Conservation (phyloP, 257 asterid genomes). For the Voacanga thouarsii region DNA sequence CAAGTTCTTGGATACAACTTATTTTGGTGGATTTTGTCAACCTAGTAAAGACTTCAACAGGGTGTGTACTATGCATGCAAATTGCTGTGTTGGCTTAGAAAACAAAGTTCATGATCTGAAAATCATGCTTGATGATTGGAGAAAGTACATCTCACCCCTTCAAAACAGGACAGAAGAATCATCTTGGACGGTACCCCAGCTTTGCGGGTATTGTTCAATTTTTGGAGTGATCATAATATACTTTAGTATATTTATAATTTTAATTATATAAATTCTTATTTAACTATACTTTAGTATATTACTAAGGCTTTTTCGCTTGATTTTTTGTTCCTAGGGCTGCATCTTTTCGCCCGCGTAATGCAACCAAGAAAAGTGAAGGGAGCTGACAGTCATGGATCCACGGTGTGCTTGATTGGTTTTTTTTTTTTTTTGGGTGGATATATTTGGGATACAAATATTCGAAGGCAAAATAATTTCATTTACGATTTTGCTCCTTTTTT, state of each 20-base stretch:
- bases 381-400: background rate
- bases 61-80: slow-evolving; percentile 66
- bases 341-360: background rate
- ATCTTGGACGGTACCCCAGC: slow-evolving; percentile 8
- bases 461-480: no score
- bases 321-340: background rate
- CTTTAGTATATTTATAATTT: no score
- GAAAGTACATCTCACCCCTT: slow-evolving; percentile 25
- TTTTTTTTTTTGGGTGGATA: background rate
- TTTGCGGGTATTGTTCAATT: background rate
- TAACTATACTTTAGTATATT: no score
- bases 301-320: background rate
- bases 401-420: background rate
- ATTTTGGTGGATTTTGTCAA: slow-evolving; percentile 67
- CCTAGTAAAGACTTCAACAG: slow-evolving; percentile 44
- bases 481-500: no score
- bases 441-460: no score
- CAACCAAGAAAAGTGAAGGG: background rate
- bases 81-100: slow-evolving; percentile 58
- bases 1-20: slow-evolving; percentile 46
- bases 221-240: no score
- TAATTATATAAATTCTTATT: no score
- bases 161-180: background rate
- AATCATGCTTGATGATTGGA: slow-evolving; percentile 55
- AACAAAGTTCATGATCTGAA: slow-evolving; percentile 56